A percentile compares a stretch with the other conserved stretches of the same genome.
Conservation (phyloP, 2,329 filamentous ascomycete species). For the Pseudogymnoascus destructans region DNA sequence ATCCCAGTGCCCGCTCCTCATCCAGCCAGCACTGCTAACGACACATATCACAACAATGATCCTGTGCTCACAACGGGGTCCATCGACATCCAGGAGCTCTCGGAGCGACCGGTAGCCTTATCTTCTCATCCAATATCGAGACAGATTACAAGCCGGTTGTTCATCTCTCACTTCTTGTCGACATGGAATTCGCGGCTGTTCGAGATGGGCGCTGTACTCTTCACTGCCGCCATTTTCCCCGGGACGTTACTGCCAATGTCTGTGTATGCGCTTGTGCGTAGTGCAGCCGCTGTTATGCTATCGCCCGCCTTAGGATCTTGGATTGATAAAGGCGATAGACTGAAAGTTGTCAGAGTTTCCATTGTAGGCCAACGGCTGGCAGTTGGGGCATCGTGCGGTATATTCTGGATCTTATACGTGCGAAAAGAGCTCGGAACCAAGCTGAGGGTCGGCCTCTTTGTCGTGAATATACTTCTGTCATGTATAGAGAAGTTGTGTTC, state of each 20-base stretch:
- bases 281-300: slow-evolving; percentile 42
- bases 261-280: slow-evolving; percentile 52
- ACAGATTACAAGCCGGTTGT: slow-evolving; percentile 29
- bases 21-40: too few relatives aligned
- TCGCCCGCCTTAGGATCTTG: slow-evolving; percentile 43
- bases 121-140: too few relatives aligned
- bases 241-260: slow-evolving; percentile 52
- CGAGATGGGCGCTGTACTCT: slow-evolving; percentile 49
- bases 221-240: slow-evolving; percentile 41
- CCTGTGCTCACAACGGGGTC: too few relatives aligned
- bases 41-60: too few relatives aligned
- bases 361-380: slow-evolving; percentile 28
- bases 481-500: slow-evolving; percentile 38
- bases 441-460: slow-evolving; percentile 22
- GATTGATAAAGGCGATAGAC: slow-evolving; percentile 42
- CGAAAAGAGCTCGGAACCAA: slow-evolving; percentile 11
- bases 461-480: slow-evolving; percentile 37
- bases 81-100: too few relatives aligned
- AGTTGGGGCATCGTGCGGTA: slow-evolving; percentile 35
- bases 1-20: too few relatives aligned
- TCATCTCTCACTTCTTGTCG: slow-evolving; percentile 46
- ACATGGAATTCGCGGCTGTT: slow-evolving; percentile 53
- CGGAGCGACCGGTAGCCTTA: too few relatives aligned
- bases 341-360: slow-evolving; percentile 31
- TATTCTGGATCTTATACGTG: slow-evolving; percentile 30